Evolutionary conservation across 2,329 filamentous ascomycete genomes (phyloP).

Genomic region (Paecilomyces formosus): DNA sequence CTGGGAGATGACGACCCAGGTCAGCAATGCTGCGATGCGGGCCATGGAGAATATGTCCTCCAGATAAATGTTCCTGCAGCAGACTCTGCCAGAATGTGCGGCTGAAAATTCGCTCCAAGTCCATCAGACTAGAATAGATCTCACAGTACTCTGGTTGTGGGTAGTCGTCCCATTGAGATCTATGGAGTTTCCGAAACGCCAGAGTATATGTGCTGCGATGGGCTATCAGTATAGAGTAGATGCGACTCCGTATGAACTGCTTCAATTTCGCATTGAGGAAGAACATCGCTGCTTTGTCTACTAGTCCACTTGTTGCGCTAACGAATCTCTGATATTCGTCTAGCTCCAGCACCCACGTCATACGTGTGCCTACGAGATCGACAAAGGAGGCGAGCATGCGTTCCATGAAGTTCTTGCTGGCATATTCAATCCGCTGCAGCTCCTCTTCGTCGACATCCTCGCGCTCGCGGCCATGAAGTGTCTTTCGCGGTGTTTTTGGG

Average conservation of each 20-base stretch:
- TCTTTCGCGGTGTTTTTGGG: conserved; percentile 10
- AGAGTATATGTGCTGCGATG: not conserved
- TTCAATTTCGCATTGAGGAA: conserved; percentile 19
- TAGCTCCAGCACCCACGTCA: conserved; percentile 31
- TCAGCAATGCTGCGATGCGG: not conserved
- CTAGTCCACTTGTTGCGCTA: conserved; percentile 1
- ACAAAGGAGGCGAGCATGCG: conserved; percentile 33
- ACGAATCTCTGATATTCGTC: conserved; percentile 19
- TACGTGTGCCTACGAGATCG: conserved; percentile 23
- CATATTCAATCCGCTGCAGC: conserved; percentile 52
- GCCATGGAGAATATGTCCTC: not conserved
- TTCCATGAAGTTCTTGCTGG: conserved; percentile 46
- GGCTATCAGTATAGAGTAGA: conserved; percentile 15
- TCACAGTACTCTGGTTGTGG: not conserved
- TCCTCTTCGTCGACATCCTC: conserved; percentile 48
- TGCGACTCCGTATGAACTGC: conserved; percentile 21
- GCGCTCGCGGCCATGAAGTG: conserved; percentile 41
- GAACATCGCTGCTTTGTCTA: conserved; percentile 9
- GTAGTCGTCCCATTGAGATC: not conserved
- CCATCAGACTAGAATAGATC: not conserved
- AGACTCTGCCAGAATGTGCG: not conserved
- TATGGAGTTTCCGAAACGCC: not conserved
- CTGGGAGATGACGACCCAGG: not conserved
- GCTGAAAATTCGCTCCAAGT: not conserved
- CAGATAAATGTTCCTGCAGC: not conserved